Evolutionary conservation across 2,329 filamentous ascomycete genomes (phyloP).

Genomic region (Aspergillus quadrilineatus): DNA sequence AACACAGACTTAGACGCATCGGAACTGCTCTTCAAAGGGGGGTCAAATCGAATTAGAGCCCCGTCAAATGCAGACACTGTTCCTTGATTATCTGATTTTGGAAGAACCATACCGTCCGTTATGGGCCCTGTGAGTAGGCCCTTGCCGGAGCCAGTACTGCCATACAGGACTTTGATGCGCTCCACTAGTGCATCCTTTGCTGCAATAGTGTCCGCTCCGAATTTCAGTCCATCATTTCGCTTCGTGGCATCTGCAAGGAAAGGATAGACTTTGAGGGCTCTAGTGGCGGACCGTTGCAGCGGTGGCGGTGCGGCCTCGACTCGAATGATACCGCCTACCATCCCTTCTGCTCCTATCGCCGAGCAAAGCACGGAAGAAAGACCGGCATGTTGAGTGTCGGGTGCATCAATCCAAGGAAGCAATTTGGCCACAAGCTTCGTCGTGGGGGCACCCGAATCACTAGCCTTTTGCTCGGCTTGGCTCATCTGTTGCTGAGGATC

Average conservation of each 20-base stretch:
- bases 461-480: conserved; percentile 63
- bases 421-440: conserved; percentile 74
- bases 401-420: conserved; percentile 78
- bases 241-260: conserved; percentile 63
- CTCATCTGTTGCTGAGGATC: conserved; percentile 67
- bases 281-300: conserved; percentile 64
- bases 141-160: conserved; percentile 54
- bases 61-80: conserved; percentile 70
- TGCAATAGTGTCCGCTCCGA: conserved; percentile 82
- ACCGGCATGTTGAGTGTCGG: conserved; percentile 75
- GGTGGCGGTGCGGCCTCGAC: conserved; percentile 78
- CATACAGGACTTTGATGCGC: conserved; percentile 70
- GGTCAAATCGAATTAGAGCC: conserved; percentile 77
- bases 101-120: conserved; percentile 82
- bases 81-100: conserved; percentile 57
- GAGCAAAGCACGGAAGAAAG: conserved; percentile 76
- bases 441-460: conserved; percentile 57
- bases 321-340: conserved; percentile 84
- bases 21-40: conserved; percentile 42
- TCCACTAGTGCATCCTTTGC: conserved; percentile 74
- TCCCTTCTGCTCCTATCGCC: conserved; percentile 66
- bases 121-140: conserved; percentile 78
- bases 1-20: conserved; percentile 35
- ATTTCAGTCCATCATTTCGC: conserved; percentile 68
- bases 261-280: conserved; percentile 74